Base-by-base conservation (phyloP, 2,329 filamentous ascomycete species). In the Plectosphaerella plurivora region DNA sequence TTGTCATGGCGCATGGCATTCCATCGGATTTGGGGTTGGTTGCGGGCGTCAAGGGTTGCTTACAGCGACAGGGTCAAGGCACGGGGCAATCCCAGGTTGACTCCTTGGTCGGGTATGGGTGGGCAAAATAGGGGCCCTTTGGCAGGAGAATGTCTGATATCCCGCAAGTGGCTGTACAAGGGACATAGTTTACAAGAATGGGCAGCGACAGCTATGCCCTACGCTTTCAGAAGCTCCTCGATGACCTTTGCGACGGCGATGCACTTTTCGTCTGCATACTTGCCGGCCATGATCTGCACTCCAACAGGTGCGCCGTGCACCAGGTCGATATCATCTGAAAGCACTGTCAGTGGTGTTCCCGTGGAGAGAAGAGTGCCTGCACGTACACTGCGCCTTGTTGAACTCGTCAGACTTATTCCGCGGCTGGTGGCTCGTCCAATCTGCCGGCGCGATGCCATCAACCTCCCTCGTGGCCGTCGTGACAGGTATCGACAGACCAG, bases 231-330 rank as follows among this genome's bases (percentile, higher is more conserved):
- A 50, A 70, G 68, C 61, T 52, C 57, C 25, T 56, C 65, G 36
- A 65, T 66, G 14, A 57, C 63, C n/a, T 49, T 63, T n/a, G 57
- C 25, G 68, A 73, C 25, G 71, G 70, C 56, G 68, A 66, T 51
- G 20, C 46, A 48, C 18, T 48, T 48, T 28, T 65, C 70, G 2
- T 73, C 69, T 14, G 68, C 60, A 48, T 67, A 60, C 51, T 65
- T 68, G 0, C 63, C 58, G 8, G 62, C 63, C 12, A 70, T 62
- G 6, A 71, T 51, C 56, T 71, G 68, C n/a, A 71, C 45, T 2
- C 60, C 55, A 0, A 70, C 50, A 1, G 68, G 69, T 0, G 88
- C 66, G 0, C 65, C 65, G 37, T 64, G 61, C 48, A 70, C 46
- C 28, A 48, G 24, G 12, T 48, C 4, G 14, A 48, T 48, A 11